A percentile compares a stretch with the other conserved stretches of the same genome.
Conservation (phyloP, 2,329 filamentous ascomycete species). For the Ceratocystis cubensis region DNA sequence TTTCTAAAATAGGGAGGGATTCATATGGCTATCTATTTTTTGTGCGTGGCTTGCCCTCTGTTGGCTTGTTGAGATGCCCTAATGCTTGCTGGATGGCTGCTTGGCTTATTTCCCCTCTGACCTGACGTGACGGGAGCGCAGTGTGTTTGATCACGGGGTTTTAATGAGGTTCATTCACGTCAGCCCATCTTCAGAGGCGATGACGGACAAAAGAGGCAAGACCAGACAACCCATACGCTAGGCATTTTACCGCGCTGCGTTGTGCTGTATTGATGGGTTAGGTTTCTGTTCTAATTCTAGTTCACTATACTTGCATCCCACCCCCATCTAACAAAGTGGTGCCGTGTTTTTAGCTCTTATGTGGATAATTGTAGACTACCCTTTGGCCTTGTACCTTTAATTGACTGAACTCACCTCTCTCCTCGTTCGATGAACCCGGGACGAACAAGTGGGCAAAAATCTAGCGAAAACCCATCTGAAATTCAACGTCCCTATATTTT, state of each 20-base stretch:
- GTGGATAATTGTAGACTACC: background rate
- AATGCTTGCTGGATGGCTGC: background rate
- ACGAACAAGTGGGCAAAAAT: constrained; percentile 8
- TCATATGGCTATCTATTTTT: too few relatives aligned
- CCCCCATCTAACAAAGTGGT: constrained; percentile 5
- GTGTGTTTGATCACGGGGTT: constrained; percentile 5
- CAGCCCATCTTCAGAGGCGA: constrained; percentile 2
- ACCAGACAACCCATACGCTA: background rate
- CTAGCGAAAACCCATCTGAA: constrained; percentile 2
- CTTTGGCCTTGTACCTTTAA: constrained; percentile 8
- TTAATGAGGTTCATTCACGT: background rate
- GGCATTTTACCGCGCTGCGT: background rate
- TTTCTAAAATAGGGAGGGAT: too few relatives aligned
- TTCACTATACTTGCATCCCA: constrained; percentile 13
- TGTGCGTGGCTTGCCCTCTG: background rate
- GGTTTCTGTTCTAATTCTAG: background rate
- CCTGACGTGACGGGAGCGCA: background rate
- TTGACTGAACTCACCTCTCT: background rate
- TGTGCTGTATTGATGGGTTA: background rate
- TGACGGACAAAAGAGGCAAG: background rate
- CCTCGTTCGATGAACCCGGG: background rate
- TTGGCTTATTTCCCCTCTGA: background rate
- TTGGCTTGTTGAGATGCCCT: background rate
- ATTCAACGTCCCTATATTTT: constrained; percentile 7
- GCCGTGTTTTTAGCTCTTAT: constrained; percentile 7